Percentiles rank a stretch among this genome's conserved stretches.
Evolutionary conservation across 306 rosid species (phyloP).

Genomic region (Vachellia pachyceras): DNA sequence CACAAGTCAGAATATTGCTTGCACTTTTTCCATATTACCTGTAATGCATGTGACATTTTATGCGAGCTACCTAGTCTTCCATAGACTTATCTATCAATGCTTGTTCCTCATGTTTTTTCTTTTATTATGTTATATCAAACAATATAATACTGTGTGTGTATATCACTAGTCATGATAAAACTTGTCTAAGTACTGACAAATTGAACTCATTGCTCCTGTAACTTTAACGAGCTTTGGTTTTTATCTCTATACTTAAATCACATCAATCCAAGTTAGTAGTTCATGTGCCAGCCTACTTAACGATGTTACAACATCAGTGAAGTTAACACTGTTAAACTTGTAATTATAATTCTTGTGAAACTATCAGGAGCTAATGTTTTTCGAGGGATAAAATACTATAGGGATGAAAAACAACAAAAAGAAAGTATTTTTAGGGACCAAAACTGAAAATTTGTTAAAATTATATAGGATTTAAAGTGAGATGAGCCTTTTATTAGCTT

Average conservation of each 20-base stretch:
- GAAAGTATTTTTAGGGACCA: too few relatives aligned
- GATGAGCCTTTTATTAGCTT: not conserved
- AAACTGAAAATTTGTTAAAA: too few relatives aligned
- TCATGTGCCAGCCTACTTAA: too few relatives aligned
- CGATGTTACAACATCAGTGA: too few relatives aligned
- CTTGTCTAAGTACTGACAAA: not conserved
- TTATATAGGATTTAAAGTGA: too few relatives aligned
- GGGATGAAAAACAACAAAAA: too few relatives aligned
- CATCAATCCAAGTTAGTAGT: too few relatives aligned
- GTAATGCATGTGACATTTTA: not conserved
- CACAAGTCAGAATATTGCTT: slow-evolving; percentile 23
- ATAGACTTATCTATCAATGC: not conserved
- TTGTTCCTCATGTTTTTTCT: not conserved
- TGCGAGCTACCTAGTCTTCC: not conserved
- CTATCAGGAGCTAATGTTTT: too few relatives aligned
- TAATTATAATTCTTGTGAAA: too few relatives aligned
- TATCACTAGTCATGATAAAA: not conserved
- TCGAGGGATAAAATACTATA: too few relatives aligned
- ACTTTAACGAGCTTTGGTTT: too few relatives aligned
- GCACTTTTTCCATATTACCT: not conserved
- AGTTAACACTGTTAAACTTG: not conserved
- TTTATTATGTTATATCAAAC: not conserved
- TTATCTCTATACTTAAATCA: too few relatives aligned
- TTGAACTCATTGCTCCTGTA: not conserved
- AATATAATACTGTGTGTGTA: not conserved